phyloP scores from a whole-genome alignment of 129 eudicot genomes.

The Pulicaria dysenterica region DNA sequence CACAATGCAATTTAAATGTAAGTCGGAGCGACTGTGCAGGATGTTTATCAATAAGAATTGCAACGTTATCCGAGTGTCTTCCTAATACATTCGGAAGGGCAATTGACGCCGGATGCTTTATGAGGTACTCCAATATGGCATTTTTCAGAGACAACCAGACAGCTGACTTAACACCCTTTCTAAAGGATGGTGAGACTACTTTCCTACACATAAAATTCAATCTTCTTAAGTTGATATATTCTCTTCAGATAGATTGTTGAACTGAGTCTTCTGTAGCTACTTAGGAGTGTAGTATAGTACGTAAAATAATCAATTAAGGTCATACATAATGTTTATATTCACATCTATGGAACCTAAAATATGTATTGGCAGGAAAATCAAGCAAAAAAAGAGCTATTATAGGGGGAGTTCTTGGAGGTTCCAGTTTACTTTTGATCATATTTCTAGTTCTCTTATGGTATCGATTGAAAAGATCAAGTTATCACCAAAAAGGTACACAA shows the following conservation, averaged over 20 bases:
- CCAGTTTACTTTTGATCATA: conserved; percentile 14
- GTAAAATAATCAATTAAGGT: not conserved
- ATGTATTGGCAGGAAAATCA: conserved; percentile 24
- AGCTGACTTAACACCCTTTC: conserved; percentile 32
- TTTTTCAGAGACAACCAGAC: conserved; percentile 36
- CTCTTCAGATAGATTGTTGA: not conserved
- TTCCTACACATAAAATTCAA: not conserved
- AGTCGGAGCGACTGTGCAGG: conserved; percentile 23
- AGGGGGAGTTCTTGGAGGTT: conserved; percentile 36
- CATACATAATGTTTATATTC: no score
- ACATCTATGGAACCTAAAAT: not conserved
- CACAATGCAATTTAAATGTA: conserved; percentile 37
- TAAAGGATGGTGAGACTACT: conserved; percentile 31
- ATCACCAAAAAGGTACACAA: conserved; percentile 42
- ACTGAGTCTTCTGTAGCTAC: not conserved
- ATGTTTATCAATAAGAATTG: conserved; percentile 26
- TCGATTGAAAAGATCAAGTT: conserved; percentile 31
- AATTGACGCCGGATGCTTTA: conserved; percentile 39
- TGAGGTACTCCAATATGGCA: conserved; percentile 31
- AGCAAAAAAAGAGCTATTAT: conserved; percentile 35
- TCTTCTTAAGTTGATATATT: not conserved
- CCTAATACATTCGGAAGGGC: conserved; percentile 34
- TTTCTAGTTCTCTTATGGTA: conserved; percentile 22
- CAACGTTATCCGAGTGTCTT: conserved; percentile 32
- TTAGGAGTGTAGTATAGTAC: not conserved